phyloP scores from a whole-genome alignment of 768 basidiomycete genomes.

The Lactifluus piperatus region DNA sequence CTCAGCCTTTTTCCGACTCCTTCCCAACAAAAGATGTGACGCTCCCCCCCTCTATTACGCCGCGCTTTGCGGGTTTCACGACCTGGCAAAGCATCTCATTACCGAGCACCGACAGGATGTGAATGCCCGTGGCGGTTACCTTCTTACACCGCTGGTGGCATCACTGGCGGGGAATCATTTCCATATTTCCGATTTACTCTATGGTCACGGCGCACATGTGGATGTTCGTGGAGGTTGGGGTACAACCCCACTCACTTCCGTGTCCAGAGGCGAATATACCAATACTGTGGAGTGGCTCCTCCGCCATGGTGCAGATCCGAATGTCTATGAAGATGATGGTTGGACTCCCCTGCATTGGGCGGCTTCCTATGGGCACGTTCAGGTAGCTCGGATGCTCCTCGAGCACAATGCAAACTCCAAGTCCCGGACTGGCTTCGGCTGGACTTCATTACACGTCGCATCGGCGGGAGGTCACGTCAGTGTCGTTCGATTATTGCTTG shows the following conservation, averaged over 20 bases:
- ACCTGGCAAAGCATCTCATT: not conserved
- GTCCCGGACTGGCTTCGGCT: constrained; percentile 20
- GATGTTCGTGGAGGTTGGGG: not conserved
- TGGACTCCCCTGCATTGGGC: not conserved
- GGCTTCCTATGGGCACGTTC: not conserved
- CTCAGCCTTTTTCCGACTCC: not conserved
- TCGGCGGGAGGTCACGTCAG: not conserved
- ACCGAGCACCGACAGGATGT: not conserved
- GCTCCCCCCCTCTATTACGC: not conserved
- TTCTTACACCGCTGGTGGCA: not conserved
- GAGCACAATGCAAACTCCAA: not conserved
- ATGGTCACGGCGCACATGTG: not conserved
- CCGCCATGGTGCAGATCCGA: not conserved
- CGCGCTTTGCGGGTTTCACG: not conserved
- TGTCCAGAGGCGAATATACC: not conserved
- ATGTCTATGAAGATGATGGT: not conserved
- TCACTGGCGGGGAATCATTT: not conserved
- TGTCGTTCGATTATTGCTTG: not conserved
- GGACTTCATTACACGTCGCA: not conserved
- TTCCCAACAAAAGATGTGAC: not conserved
- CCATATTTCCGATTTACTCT: not conserved
- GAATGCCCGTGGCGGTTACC: not conserved
- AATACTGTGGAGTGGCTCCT: not conserved
- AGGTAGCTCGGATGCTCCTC: not conserved
- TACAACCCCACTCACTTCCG: not conserved